Conservation (phyloP, 202 grass and related monocot species). For the Saccharum hybrid region DNA sequence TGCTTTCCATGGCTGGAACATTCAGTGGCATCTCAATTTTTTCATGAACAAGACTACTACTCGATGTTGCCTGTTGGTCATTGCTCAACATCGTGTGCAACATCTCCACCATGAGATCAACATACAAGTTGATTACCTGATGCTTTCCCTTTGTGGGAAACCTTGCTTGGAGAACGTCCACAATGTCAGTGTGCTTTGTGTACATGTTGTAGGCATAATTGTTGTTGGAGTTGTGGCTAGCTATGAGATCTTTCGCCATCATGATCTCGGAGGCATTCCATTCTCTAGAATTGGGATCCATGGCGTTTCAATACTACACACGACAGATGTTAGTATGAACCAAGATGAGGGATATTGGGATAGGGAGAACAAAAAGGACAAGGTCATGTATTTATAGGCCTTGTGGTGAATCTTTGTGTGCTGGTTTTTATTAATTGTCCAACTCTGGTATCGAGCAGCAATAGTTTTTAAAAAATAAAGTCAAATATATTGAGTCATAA, state of each 20-base stretch:
- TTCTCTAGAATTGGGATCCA: conserved; percentile 16
- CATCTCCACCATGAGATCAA: conserved; percentile 16
- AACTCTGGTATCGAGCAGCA: neutral
- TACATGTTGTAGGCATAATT: neutral
- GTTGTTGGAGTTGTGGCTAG: neutral
- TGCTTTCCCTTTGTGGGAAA: conserved; percentile 27
- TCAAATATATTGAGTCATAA: neutral
- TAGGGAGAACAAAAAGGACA: neutral
- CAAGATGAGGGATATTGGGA: neutral
- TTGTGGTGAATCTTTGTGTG: neutral
- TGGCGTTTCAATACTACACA: neutral
- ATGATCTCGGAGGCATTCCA: conserved; percentile 37
- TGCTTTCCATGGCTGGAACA: neutral
- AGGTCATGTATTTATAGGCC: conserved; percentile 9
- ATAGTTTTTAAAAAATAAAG: no score
- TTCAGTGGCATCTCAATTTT: neutral
- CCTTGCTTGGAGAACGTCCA: conserved; percentile 7
- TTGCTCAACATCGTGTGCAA: neutral
- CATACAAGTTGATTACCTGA: conserved; percentile 32
- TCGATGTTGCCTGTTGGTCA: no score
- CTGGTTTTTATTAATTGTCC: neutral
- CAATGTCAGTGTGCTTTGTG: neutral
- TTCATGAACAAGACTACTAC: neutral
- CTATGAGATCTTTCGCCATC: conserved; percentile 14
- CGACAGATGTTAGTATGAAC: neutral